Conservation (phyloP, 2,329 filamentous ascomycete genomes). For the Aspergillus ochraceoroseus region DNA sequence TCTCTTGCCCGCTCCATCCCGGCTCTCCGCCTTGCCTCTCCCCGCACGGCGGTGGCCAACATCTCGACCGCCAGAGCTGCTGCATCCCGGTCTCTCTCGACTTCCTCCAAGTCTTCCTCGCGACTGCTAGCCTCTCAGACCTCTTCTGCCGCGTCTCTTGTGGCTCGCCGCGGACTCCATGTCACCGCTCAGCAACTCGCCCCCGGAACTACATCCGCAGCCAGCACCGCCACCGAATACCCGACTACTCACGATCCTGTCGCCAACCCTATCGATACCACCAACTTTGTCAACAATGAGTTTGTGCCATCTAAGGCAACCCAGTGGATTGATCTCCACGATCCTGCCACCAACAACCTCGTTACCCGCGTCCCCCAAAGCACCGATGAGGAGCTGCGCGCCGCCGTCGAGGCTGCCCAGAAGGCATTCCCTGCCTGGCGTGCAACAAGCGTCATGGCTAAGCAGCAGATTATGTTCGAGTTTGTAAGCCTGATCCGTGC, state of each 20-base stretch:
- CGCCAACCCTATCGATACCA: slow-evolving; percentile 52
- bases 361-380: slow-evolving; percentile 62
- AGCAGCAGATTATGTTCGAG: slow-evolving; percentile 64
- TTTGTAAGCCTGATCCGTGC: slow-evolving; percentile 59
- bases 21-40: slow-evolving; percentile 36
- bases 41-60: slow-evolving; percentile 33
- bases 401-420: slow-evolving; percentile 58
- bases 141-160: slow-evolving; percentile 21
- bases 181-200: slow-evolving; percentile 51
- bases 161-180: slow-evolving; percentile 43
- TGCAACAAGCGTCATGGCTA: slow-evolving; percentile 54
- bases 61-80: slow-evolving; percentile 22
- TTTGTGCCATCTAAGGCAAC: slow-evolving; percentile 55
- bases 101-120: slow-evolving; percentile 22
- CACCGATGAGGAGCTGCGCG: slow-evolving; percentile 59
- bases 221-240: slow-evolving; percentile 50
- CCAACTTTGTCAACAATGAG: slow-evolving; percentile 61
- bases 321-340: slow-evolving; percentile 60
- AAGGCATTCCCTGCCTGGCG: slow-evolving; percentile 61
- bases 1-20: slow-evolving; percentile 37
- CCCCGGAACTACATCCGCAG: slow-evolving; percentile 48
- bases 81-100: slow-evolving; percentile 25
- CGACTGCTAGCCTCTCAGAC: slow-evolving; percentile 19
- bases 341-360: slow-evolving; percentile 63
- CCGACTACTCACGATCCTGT: slow-evolving; percentile 55